Evolutionary conservation across 768 basidiomycete species (phyloP).

Genomic region (Tricholoma bakamatsutake): DNA sequence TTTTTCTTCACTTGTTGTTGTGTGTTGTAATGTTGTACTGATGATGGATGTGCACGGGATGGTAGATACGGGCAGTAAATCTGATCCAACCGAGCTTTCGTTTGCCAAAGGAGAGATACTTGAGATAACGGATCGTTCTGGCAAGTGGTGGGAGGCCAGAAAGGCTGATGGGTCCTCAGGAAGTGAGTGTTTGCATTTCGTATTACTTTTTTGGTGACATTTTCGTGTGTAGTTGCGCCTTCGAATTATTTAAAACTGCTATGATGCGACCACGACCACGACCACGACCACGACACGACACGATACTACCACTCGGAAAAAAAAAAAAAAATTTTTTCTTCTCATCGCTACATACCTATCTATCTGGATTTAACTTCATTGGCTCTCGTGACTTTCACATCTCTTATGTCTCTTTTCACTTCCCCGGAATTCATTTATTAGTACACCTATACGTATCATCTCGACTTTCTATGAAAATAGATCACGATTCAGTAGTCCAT

Average conservation of each 20-base stretch:
- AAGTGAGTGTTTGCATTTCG: slow-evolving; percentile 40
- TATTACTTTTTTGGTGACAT: neutral
- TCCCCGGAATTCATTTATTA: too few relatives aligned
- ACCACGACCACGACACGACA: neutral
- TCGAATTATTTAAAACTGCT: slow-evolving; percentile 29
- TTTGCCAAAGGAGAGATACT: slow-evolving; percentile 82
- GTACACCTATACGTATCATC: too few relatives aligned
- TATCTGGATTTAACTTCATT: too few relatives aligned
- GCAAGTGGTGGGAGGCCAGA: slow-evolving; percentile 81
- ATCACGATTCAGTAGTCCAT: too few relatives aligned
- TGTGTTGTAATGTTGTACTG: neutral
- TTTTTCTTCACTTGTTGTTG: neutral
- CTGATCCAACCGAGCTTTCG: slow-evolving; percentile 80
- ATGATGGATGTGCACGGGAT: too few relatives aligned
- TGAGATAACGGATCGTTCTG: slow-evolving; percentile 65
- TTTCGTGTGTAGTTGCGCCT: slow-evolving; percentile 26
- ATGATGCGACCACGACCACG: neutral
- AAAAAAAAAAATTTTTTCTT: too few relatives aligned
- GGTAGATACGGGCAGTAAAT: slow-evolving; percentile 62
- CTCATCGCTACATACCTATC: too few relatives aligned
- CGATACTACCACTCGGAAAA: neutral
- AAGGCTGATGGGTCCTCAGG: slow-evolving; percentile 56
- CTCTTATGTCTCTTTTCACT: too few relatives aligned
- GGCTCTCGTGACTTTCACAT: too few relatives aligned
- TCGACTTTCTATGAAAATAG: too few relatives aligned